Evolutionary conservation across 208 protist genomes (phyloP), one percentile per base, ranked within the genome.

Genomic region (Wallacemonas rigidus): DNA sequence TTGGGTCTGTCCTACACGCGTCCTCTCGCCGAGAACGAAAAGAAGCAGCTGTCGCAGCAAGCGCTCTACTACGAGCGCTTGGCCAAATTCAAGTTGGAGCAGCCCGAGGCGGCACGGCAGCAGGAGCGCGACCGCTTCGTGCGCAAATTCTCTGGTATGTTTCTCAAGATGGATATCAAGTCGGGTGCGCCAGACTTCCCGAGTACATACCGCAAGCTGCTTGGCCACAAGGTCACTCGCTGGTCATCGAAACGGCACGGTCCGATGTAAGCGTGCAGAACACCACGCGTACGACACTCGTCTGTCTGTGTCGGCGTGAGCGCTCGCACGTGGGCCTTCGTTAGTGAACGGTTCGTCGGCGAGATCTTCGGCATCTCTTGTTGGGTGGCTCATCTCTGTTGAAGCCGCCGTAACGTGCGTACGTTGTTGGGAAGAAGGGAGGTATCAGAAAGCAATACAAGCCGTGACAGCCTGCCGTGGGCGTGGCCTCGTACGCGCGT

Each of bases 181-280:
- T 94, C 88, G 1, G 86, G 86, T 17, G 86, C 86, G 3, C 86
- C 90, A 5, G 93, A 97, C 82, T 95, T 95, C 65, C 89, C 93
- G 2, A 95, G 90, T 71, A 95, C 88, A 39, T 95, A 95, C 65
- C 88, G 90, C 17, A 87, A 87, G 74, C 77, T 94, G 61, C 80
- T 95, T n/a, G 90, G 90, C 35, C 92, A 86, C 41, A 86, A 94
- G 70, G 87, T 97, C 45, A 84, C 89, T 8, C 93, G 93, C 48
- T 97, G 93, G 93, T 71, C 88, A 12, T 95, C 89, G 55, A 95
- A 95, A 76, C 90, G 93, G 1, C 93, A 97, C 73, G 93, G 93
- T 5, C 93, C 93, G n/a, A 87, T 81, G 70, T 97, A 91, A 69
- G 14, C 36, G 35, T 39, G 60, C 6, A 14, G 45, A 50, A 0